Base-by-base conservation (phyloP, 345 rosid genomes). In the Euphorbia lathyris region DNA sequence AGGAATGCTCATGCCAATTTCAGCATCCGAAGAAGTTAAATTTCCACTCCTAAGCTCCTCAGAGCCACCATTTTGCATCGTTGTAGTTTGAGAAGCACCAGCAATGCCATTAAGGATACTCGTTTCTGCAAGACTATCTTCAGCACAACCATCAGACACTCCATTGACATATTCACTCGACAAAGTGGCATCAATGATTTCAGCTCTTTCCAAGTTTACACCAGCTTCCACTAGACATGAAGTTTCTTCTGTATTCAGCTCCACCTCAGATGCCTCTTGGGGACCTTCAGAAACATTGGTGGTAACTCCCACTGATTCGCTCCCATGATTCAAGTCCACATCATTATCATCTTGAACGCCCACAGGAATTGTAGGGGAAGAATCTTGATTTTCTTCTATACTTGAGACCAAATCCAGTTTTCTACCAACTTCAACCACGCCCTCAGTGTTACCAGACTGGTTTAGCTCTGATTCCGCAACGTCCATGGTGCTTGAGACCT, bases 71-170 rank as follows among this genome's bases (percentile, higher is more conserved):
- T 27, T 58, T 65, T 60, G 68, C 62, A 79, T 71, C 52, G 76
- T 26, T 29, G 74, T 61, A 56, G 63, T 73, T 79, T 75, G 82
- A 71, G 50, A 71, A 67, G 82, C 60, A 78, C 66, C 82, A 70
- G 72, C 58, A 22, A 68, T 48, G 63, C 65, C 78, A 53, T 74
- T 60, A 70, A 76, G 70, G 32, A 63, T 70, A 72, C 67, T 66
- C 3, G 69, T 58, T n/a, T 77, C 79, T 20, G 73, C 55, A 69
- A 64, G 53, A 10, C n/a, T 58, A 26, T 76, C 79, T 52, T 70
- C 64, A 38, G 77, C 68, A 72, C 78, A 59, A 63, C 26, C 69
- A 58, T 40, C 51, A 25, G 53, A 69, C 73, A 72, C 61, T 36
- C 64, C 70, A 50, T 73, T 69, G 70, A 51, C 73, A 59, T 71